Evolutionary conservation across 768 basidiomycete genomes (phyloP), one percentile per base, ranked within the genome.

Genomic region (Mycena rebaudengoi): DNA sequence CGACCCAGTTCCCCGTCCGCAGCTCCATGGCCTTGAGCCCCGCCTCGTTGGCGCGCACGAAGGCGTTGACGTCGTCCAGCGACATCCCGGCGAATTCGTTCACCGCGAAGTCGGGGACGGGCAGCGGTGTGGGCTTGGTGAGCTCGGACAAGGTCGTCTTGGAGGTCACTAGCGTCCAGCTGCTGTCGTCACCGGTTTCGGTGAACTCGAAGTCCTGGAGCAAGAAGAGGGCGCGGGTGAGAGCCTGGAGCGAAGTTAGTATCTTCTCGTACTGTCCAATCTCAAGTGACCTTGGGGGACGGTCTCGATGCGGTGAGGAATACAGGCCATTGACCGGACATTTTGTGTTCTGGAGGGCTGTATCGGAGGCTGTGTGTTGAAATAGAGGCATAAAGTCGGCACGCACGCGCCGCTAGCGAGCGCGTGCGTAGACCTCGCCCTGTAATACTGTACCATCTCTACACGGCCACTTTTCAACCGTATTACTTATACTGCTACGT

Each of bases 31-130:
- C 25, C 13, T 11, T 35, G 28, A 62, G 44, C 10, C 5, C 26
- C 5, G 16, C 48, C 1, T 49, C 40, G 48, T 58, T 37, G 2
- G 33, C 29, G 40, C 60, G 65, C 20, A 62, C 37, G 44, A 62
- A 66, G 8, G 46, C 14, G 44, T 56, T 60, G 45, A 65, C 39
- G 1, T 61, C 54, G 11, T 13, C 37, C 16, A 58, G n/a, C 28
- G 60, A 62, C 33, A 39, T 39, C 21, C 11, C 30, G 1, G 65
- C 65, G 28, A 62, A 66, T 16, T 40, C 65, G 55, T 61, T 60
- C 14, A 5, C 16, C 20, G 20, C 6, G 40, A 20, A 7, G 35
- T 43, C 30, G 18, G 50, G 16, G 2, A 65, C 8, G 7, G 58
- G 64, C 12, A 60, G 39, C 11, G 33, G 11, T 11, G 46, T 64